Evolutionary conservation across 2,329 filamentous ascomycete species (phyloP).

Genomic region (Xylariales sp.): DNA sequence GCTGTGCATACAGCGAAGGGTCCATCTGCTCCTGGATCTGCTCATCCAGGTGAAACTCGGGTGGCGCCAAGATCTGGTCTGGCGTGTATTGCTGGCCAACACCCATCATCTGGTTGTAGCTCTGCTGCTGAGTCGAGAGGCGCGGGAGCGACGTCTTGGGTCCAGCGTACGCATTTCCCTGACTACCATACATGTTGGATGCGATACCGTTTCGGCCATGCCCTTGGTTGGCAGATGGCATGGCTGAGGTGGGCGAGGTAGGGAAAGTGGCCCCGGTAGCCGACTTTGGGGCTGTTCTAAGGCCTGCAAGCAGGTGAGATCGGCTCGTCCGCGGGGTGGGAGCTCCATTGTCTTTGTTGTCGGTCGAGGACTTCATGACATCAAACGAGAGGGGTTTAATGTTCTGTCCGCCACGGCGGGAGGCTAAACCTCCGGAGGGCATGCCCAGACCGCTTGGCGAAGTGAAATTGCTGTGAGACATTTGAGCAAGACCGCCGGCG

Average conservation of each 20-base stretch:
- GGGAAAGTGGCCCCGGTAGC: slow-evolving; percentile 58
- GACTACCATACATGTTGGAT: slow-evolving; percentile 40
- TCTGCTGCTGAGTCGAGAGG: slow-evolving; percentile 19
- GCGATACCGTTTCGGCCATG: slow-evolving; percentile 40
- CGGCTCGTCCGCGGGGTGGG: slow-evolving; percentile 90
- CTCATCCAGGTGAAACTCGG: slow-evolving; percentile 69
- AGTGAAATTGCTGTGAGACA: slow-evolving; percentile 83
- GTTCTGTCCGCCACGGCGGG: slow-evolving; percentile 75
- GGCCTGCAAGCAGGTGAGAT: slow-evolving; percentile 86
- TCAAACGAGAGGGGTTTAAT: slow-evolving; percentile 87
- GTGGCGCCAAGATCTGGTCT: slow-evolving; percentile 86
- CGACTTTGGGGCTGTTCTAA: slow-evolving; percentile 91
- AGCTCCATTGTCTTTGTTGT: slow-evolving; percentile 61
- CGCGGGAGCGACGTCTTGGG: slow-evolving; percentile 55
- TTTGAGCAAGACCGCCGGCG: slow-evolving; percentile 99
- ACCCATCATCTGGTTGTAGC: slow-evolving; percentile 28
- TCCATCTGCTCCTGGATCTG: slow-evolving; percentile 72
- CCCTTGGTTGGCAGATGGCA: slow-evolving; percentile 32
- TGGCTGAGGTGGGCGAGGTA: slow-evolving; percentile 40
- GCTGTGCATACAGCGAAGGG: slow-evolving; percentile 78
- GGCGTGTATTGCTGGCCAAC: slow-evolving; percentile 59
- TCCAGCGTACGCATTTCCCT: slow-evolving; percentile 40
- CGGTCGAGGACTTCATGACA: slow-evolving; percentile 62
- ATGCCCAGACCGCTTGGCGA: slow-evolving; percentile 68
- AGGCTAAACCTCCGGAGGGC: slow-evolving; percentile 76